A percentile compares a stretch with the other conserved stretches of the same genome.
phyloP scores from a whole-genome alignment of 2,329 filamentous ascomycete genomes.

The Colletotrichum truncatum region DNA sequence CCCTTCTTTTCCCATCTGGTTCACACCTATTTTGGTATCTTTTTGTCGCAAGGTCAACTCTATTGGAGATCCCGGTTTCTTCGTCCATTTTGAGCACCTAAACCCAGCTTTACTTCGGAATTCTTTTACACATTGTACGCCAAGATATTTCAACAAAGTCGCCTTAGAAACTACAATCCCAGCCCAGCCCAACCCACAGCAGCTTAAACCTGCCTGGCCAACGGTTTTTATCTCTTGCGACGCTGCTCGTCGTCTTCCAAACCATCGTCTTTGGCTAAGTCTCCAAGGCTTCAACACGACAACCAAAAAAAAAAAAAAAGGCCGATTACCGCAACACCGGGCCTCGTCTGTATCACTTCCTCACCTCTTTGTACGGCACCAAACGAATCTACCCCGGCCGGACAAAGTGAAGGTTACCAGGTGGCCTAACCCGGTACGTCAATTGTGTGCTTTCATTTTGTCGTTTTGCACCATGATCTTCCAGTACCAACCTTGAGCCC shows the following conservation, averaged over 20 bases:
- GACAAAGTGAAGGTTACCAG: not conserved
- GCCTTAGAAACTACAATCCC: constrained; percentile 7
- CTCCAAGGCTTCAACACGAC: constrained; percentile 6
- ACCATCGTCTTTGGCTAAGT: constrained; percentile 5
- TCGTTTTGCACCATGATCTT: not conserved
- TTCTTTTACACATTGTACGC: not conserved
- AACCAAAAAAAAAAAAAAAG: constrained; percentile 15
- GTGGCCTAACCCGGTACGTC: constrained; percentile 6
- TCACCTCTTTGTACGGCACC: constrained; percentile 6
- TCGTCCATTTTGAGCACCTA: not conserved
- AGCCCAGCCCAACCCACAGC: constrained; percentile 7
- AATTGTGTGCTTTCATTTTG: not conserved
- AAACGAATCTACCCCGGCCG: not conserved
- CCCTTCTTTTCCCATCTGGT: not conserved
- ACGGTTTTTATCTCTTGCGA: constrained; percentile 27
- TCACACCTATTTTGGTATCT: not conserved
- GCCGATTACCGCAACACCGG: constrained; percentile 29
- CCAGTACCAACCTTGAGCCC: no score
- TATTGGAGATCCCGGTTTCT: not conserved
- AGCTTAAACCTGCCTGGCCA: constrained; percentile 21
- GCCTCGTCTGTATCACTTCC: constrained; percentile 18
- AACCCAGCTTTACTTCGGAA: not conserved
- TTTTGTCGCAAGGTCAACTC: not conserved
- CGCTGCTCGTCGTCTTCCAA: constrained; percentile 17
- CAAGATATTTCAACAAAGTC: not conserved